Evolutionary conservation across 345 rosid species (phyloP).

Genomic region (Litchi chinensis): DNA sequence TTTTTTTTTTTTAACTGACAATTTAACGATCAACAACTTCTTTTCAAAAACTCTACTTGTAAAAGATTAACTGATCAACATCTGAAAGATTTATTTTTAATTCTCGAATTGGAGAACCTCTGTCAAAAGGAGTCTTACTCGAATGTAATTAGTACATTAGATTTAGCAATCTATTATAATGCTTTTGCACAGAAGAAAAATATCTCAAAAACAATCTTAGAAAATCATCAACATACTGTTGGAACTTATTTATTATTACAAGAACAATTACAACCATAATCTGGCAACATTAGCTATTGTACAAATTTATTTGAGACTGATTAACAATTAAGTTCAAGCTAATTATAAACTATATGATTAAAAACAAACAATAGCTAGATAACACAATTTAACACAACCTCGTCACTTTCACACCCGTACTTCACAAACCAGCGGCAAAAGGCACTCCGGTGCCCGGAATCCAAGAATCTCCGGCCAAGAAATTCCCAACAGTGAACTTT

Average conservation of each 20-base stretch:
- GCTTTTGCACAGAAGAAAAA: too few species aligned
- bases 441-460: constrained; percentile 79
- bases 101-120: too few species aligned
- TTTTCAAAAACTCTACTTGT: too few species aligned
- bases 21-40: too few species aligned
- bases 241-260: background rate
- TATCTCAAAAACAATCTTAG: too few species aligned
- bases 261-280: constrained; percentile 4
- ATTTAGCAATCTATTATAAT: background rate
- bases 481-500: constrained; percentile 68
- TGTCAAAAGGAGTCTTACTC: too few species aligned
- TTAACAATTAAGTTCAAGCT: background rate
- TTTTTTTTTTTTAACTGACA: too few species aligned
- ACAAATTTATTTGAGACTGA: background rate
- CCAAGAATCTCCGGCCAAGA: constrained; percentile 72
- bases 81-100: too few species aligned
- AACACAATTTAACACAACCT: background rate
- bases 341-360: background rate
- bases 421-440: constrained; percentile 53
- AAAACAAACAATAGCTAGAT: background rate
- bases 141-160: background rate
- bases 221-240: background rate
- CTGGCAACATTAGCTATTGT: background rate
- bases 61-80: too few species aligned
- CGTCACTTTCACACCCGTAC: constrained; percentile 1